These are phyloP conservation scores for Xylariaceae sp. DNA, from an alignment of 2,329 filamentous ascomycete species.

Conservation along the genomic window DNA sequence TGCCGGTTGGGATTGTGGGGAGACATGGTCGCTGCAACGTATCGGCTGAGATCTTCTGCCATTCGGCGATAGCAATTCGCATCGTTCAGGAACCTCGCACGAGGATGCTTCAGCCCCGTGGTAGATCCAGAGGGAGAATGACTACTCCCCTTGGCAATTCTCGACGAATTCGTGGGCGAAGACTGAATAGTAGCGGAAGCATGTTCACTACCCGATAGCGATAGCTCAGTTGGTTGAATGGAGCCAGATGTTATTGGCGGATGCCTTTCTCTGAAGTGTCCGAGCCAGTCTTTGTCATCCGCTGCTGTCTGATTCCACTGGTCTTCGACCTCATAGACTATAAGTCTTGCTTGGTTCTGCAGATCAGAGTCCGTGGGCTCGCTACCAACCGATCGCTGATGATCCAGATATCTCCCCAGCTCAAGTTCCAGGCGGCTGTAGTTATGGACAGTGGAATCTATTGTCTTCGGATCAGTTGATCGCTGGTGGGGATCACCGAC, in stretches of 20 bases:
- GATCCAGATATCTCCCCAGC: slow-evolving; percentile 47
- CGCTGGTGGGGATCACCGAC: slow-evolving; percentile 44
- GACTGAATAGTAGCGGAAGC: slow-evolving; percentile 6
- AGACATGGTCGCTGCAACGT: slow-evolving; percentile 49
- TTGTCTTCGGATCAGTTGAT: slow-evolving; percentile 49
- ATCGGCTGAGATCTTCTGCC: slow-evolving; percentile 49
- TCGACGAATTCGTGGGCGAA: not conserved
- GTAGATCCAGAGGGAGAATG: slow-evolving; percentile 4
- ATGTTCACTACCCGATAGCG: slow-evolving; percentile 9
- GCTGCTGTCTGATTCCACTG: slow-evolving; percentile 60
- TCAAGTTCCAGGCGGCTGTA: slow-evolving; percentile 52
- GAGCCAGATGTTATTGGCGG: slow-evolving; percentile 24
- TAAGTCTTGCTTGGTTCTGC: slow-evolving; percentile 52
- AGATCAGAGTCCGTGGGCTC: slow-evolving; percentile 50
- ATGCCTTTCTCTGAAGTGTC: slow-evolving; percentile 48
- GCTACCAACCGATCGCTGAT: slow-evolving; percentile 41
- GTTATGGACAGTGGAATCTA: slow-evolving; percentile 57
- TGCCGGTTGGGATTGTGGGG: slow-evolving; percentile 56
- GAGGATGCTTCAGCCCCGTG: slow-evolving; percentile 23
- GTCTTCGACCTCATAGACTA: slow-evolving; percentile 58
- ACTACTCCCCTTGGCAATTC: not conserved
- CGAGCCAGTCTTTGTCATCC: slow-evolving; percentile 51
- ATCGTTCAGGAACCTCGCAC: slow-evolving; percentile 50
- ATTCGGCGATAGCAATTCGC: slow-evolving; percentile 56
- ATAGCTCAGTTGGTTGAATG: slow-evolving; percentile 19